Evolutionary conservation across 1,284 basidiomycete species (phyloP), one percentile per base, ranked within the genome.

Genomic region (Rhodofomes roseus): DNA sequence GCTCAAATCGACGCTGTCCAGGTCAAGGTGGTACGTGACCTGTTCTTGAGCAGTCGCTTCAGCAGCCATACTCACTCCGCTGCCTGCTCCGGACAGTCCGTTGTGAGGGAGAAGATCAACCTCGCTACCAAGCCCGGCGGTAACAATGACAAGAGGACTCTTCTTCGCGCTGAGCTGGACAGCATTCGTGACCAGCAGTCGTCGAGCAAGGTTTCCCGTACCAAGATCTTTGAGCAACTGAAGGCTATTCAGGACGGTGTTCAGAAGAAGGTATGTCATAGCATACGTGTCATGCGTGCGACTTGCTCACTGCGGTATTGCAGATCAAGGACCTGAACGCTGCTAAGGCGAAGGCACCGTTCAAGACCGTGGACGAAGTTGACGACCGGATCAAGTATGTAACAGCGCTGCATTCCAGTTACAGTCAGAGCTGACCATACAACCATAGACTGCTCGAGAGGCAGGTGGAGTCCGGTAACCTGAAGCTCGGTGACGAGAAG

Each of bases 401-500:
- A 4, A 22, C 46, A 7, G 23, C 18, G 9, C 9, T 29, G 46
- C 22, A 14, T 29, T 48, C 12, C 46, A 14, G 3, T 22, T 14
- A 14, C 9, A 12, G 23, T 12, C 16, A 9, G 27, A 11, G 25
- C 18, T 29, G 9, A 48, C 46, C 46, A 29, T 23, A 25, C 27
- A 58, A 22, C 51, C 64, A n/a, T 68, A 96, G 93, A 67, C 80
- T 87, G 64, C 80, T 95, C 68, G 92, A 96, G 63, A 89, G 83
- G 68, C 91, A 95, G 72, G 89, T 99, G 61, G 96, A 98, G 71
- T 91, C 92, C 9, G 97, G 96, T 23, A 86, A 73, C 63, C 83
- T 99, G 84, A 98, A 95, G 74, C 83, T 99, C 58, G 95, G 91
- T 40, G 96, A 98, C 59, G 97, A 99, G 78, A 98, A 98, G 77